Conservation (phyloP, 345 rosid genomes). For the Eucalyptus polyanthemos region DNA sequence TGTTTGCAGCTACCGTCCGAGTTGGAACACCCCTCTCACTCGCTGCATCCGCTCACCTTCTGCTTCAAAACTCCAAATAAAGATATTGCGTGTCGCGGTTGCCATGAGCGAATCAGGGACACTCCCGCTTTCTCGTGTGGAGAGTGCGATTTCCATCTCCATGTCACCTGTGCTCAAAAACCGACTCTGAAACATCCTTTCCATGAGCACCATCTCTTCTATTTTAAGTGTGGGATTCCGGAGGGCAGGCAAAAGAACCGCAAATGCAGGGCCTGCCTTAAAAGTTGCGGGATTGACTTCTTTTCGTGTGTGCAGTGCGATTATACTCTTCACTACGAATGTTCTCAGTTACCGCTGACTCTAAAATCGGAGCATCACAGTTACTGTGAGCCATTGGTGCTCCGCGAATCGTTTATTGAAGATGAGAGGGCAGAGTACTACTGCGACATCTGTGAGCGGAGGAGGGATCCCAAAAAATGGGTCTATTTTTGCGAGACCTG, state of each 20-base stretch:
- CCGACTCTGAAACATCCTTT: too few relatives aligned
- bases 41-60: not conserved
- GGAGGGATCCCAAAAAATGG: too few relatives aligned
- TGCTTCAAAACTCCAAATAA: rapidly evolving
- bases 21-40: not conserved
- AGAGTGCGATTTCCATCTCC: not conserved
- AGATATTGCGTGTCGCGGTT: rapidly evolving
- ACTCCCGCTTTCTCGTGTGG: not conserved
- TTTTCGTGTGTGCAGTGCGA: rapidly evolving
- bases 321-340: too few relatives aligned
- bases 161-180: rapidly evolving
- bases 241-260: rapidly evolving
- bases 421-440: too few relatives aligned
- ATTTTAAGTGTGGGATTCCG: rapidly evolving
- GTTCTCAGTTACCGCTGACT: rapidly evolving
- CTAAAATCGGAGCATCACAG: rapidly evolving
- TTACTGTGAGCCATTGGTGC: too few relatives aligned
- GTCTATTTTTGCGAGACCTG: too few relatives aligned
- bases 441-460: too few relatives aligned
- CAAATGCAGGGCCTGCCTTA: too few relatives aligned
- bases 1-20: not conserved
- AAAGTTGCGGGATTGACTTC: too few relatives aligned
- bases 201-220: too few relatives aligned
- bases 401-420: too few relatives aligned
- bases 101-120: rapidly evolving